These are phyloP conservation scores for Brassica incana DNA, from an alignment of 345 rosid genomes.

Conservation along the genomic window DNA sequence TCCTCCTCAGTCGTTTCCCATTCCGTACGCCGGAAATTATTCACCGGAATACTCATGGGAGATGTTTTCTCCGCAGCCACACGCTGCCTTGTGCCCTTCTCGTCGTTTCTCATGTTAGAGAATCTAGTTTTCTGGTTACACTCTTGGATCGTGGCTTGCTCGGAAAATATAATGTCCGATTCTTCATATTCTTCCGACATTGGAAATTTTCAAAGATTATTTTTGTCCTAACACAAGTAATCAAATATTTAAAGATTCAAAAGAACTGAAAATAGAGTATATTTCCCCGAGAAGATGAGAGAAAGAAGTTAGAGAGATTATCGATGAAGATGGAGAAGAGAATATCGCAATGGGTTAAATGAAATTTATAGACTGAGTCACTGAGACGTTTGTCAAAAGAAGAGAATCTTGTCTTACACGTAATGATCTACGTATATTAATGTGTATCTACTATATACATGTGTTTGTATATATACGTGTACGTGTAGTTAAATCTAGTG, in stretches of 20 bases:
- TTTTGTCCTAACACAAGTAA: not conserved
- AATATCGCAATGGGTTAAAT: not conserved
- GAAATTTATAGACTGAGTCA: conserved; percentile 31
- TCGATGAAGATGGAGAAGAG: conserved; percentile 18
- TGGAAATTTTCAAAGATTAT: not conserved
- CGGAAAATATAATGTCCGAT: conserved; percentile 55
- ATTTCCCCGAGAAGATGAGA: not conserved
- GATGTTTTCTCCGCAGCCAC: conserved; percentile 27
- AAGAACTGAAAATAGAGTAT: not conserved
- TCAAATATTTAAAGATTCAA: not conserved
- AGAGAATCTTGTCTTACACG: conserved; percentile 34
- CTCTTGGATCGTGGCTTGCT: not conserved
- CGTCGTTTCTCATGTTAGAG: not conserved
- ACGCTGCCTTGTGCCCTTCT: not conserved
- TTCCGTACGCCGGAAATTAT: conserved; percentile 8
- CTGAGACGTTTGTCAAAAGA: conserved; percentile 27
- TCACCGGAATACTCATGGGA: conserved; percentile 42
- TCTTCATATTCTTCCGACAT: conserved; percentile 60
- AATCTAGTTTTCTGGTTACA: not conserved
- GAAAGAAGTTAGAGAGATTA: not conserved
- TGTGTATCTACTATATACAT: conserved; percentile 13
- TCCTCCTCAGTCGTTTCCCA: conserved; percentile 27
- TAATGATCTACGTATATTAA: conserved; percentile 20
- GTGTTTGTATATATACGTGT: conserved; percentile 19
- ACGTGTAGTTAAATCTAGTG: conserved; percentile 23